Percentiles rank a stretch among this genome's conserved stretches.
phyloP scores from a whole-genome alignment of 2,329 filamentous ascomycete species.

The Lasiodiplodia sp. region DNA sequence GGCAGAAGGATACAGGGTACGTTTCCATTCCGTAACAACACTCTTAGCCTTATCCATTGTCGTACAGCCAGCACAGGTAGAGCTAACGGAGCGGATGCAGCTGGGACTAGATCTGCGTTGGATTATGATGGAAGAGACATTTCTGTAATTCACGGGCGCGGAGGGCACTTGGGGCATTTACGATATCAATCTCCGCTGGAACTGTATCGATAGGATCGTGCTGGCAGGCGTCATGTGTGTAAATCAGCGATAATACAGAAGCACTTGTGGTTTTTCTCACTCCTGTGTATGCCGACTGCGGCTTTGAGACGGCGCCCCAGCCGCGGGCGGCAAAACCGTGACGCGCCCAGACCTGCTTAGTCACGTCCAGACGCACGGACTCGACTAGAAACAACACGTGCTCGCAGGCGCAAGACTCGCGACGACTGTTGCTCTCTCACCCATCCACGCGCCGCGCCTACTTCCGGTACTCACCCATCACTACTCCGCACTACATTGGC shows the following conservation, averaged over 20 bases:
- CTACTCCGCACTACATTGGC: not conserved
- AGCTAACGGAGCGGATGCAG: not conserved
- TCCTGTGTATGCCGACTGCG: not conserved
- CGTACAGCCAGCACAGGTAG: not conserved
- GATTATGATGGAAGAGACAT: not conserved
- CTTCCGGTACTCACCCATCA: conserved; percentile 1
- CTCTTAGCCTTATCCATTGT: not conserved
- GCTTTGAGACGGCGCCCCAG: not conserved
- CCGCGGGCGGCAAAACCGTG: not conserved
- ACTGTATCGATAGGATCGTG: conserved; percentile 21
- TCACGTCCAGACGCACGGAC: not conserved
- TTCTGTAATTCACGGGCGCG: conserved; percentile 17
- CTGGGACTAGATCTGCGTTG: conserved; percentile 23
- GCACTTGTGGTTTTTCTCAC: not conserved
- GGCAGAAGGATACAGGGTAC: conserved; percentile 83
- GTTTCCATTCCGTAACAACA: conserved; percentile 36
- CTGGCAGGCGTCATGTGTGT: conserved; percentile 18
- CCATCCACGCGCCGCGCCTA: conserved; percentile 11
- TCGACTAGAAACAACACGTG: conserved; percentile 17
- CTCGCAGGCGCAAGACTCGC: conserved; percentile 11
- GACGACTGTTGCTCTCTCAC: conserved; percentile 14
- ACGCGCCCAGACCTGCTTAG: conserved; percentile 4
- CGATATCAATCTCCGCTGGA: conserved; percentile 27
- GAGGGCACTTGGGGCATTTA: conserved; percentile 16
- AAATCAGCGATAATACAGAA: conserved; percentile 22